Base-by-base conservation (phyloP, 2,329 filamentous ascomycete genomes). In the Clonostachys chloroleuca region DNA sequence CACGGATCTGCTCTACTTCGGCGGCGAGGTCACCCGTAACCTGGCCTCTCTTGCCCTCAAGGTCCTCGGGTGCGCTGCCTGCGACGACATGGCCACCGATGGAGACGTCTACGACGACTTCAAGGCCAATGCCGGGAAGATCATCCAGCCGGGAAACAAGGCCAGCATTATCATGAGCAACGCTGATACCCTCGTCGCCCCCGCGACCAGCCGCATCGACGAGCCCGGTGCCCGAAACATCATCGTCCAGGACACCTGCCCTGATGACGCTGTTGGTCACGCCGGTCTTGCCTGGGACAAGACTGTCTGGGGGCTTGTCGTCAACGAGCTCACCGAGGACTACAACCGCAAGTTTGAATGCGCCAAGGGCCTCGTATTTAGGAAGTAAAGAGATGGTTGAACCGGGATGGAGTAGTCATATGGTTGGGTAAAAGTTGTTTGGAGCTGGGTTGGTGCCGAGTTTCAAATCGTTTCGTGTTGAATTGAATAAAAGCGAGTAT, bases 181-280 rank as follows among this genome's bases (percentile, higher is more conserved):
- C 16, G n/a, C 9, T 5, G 52, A 53, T 37, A 46, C 52, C 30
- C 49, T 54, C 18, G 49, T 54, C 30, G 50, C 51, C 2, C 52
- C 52, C 10, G 33, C 47, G 3, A 47, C 45, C 30, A 46, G 49
- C 20, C 44, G 47, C 12, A 37, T 54, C 24, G 35, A 49, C 1
- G 51, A 54, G 18, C 30, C 40, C 8, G 52, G 52, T 13, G 52
- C 53, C 30, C n/a, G 47, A 33, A 54, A 53, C 46, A 47, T 54
- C 20, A 44, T 49, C 35, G 43, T 54, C 12, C 51, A 54, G 44
- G 52, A 54, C 41, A 47, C 45, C 40, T 54, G 52, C 46, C 51
- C 46, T 5, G 43, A 49, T 4, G 52, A 54, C 41, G 44, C 44
- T 9, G 52, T 50, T 34, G 52, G 52, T 14, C 52, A 53, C 44